These are phyloP conservation scores for Plasmodiophora brassicae DNA, from an alignment of 208 protist species.

Conservation along the genomic window DNA sequence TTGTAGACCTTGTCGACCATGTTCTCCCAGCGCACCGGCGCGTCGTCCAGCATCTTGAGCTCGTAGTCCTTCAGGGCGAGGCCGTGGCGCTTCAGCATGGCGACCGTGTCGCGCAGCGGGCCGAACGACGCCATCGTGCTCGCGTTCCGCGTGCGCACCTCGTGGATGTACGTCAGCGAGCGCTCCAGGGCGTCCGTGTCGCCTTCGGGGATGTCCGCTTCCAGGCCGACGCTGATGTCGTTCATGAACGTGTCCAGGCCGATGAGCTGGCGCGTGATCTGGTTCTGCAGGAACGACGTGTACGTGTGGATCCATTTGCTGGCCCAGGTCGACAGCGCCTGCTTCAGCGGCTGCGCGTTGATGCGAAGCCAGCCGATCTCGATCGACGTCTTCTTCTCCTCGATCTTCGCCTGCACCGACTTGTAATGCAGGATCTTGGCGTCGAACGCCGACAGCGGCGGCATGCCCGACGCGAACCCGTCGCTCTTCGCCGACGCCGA, in stretches of 20 bases:
- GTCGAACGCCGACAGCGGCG: slow-evolving; percentile 79
- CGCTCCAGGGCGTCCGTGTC: slow-evolving; percentile 58
- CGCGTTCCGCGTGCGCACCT: slow-evolving; percentile 48
- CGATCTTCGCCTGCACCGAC: slow-evolving; percentile 67
- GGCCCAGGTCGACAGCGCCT: slow-evolving; percentile 77
- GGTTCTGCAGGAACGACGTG: slow-evolving; percentile 61
- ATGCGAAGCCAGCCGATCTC: slow-evolving; percentile 80
- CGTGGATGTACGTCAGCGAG: slow-evolving; percentile 58
- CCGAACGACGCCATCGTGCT: slow-evolving; percentile 62
- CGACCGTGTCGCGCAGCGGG: slow-evolving; percentile 55
- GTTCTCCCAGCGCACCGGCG: slow-evolving; percentile 77
- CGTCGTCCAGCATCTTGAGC: slow-evolving; percentile 78
- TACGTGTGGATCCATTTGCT: slow-evolving; percentile 87
- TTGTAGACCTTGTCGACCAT: slow-evolving; percentile 83
- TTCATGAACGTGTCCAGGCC: slow-evolving; percentile 67
- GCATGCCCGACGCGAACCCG: not conserved
- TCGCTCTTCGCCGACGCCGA: not conserved
- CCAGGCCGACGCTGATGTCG: slow-evolving; percentile 65
- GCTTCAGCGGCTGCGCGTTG: slow-evolving; percentile 86
- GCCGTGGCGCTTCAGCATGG: slow-evolving; percentile 60
- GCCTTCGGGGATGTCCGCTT: slow-evolving; percentile 63
- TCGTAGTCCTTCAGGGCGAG: slow-evolving; percentile 61
- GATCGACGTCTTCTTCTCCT: slow-evolving; percentile 75
- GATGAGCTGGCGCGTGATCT: slow-evolving; percentile 62
- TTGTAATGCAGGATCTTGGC: slow-evolving; percentile 82